Evolutionary conservation across 257 asterid genomes (phyloP).

Genomic region (Jacaranda copaia): DNA sequence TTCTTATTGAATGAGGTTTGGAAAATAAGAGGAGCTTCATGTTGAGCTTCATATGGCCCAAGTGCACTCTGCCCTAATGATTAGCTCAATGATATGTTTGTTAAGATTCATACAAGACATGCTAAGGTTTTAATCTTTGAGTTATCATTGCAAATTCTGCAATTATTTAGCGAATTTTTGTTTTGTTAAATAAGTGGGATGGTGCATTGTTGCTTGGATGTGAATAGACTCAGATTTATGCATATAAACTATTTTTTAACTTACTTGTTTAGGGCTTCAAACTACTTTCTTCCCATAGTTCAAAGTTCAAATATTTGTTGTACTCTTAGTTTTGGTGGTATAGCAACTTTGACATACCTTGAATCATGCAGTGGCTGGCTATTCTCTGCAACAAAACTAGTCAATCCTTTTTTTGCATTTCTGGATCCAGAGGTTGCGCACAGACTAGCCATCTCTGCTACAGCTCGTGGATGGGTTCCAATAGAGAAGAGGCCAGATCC

Average conservation of each 20-base stretch:
- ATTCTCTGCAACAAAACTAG: conserved; percentile 91
- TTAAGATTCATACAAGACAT: neutral
- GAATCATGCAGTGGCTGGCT: conserved; percentile 92
- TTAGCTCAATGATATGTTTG: neutral
- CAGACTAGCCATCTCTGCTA: conserved; percentile 88
- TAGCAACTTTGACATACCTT: neutral
- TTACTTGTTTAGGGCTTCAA: neutral
- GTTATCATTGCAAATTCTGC: too few relatives aligned
- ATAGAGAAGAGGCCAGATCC: conserved; percentile 93
- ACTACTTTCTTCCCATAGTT: neutral
- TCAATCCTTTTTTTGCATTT: conserved; percentile 90
- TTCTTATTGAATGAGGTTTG: neutral
- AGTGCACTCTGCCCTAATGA: neutral
- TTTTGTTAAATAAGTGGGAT: too few relatives aligned
- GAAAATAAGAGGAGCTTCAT: too few relatives aligned
- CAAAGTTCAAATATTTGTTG: neutral
- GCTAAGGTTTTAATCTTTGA: too few relatives aligned
- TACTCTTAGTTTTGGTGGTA: neutral
- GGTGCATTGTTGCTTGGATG: neutral
- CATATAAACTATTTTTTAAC: neutral
- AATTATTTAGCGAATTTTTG: too few relatives aligned
- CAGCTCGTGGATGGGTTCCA: conserved; percentile 99
- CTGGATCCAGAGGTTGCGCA: conserved; percentile 97
- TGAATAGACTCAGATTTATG: neutral
- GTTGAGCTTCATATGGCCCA: conserved; percentile 1